These are phyloP conservation scores for Suhomyces tanzawaensis DNA, from an alignment of 805 yeast species.

Conservation along the genomic window DNA sequence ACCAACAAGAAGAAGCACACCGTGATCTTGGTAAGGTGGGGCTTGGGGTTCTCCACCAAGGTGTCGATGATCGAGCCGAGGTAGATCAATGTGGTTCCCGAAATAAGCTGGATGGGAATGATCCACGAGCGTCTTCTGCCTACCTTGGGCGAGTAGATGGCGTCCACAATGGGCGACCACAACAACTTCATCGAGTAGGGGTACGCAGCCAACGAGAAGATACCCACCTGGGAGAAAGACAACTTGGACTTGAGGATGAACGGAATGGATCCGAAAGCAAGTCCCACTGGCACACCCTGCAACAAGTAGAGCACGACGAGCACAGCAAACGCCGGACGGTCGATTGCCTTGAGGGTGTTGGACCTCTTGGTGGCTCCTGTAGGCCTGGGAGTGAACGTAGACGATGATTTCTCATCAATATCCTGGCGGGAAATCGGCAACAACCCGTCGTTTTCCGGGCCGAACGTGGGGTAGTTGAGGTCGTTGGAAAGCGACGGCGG, in stretches of 20 bases:
- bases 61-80: slow-evolving; percentile 60
- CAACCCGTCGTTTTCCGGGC: slow-evolving; percentile 34
- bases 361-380: slow-evolving; percentile 1
- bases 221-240: slow-evolving; percentile 84
- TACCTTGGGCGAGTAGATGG: slow-evolving; percentile 59
- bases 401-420: neutral
- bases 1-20: slow-evolving; percentile 72
- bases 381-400: neutral
- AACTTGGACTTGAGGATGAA: slow-evolving; percentile 80
- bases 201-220: slow-evolving; percentile 88
- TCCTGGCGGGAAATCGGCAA: slow-evolving; percentile 29
- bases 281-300: slow-evolving; percentile 96
- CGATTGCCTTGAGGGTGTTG: slow-evolving; percentile 27
- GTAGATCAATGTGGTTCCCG: slow-evolving; percentile 62
- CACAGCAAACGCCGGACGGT: slow-evolving; percentile 71
- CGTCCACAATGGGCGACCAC: slow-evolving; percentile 97
- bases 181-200: slow-evolving; percentile 89
- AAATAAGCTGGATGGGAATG: slow-evolving; percentile 83
- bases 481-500: slow-evolving; percentile 11
- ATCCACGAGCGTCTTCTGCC: slow-evolving; percentile 95
- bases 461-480: slow-evolving; percentile 21
- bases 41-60: slow-evolving; percentile 49
- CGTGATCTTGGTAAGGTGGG: slow-evolving; percentile 58
- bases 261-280: slow-evolving; percentile 93
- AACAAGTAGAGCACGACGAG: slow-evolving; percentile 73